Evolutionary conservation across 495 filamentous ascomycete species (phyloP).

Genomic region (Letharia lupina): DNA sequence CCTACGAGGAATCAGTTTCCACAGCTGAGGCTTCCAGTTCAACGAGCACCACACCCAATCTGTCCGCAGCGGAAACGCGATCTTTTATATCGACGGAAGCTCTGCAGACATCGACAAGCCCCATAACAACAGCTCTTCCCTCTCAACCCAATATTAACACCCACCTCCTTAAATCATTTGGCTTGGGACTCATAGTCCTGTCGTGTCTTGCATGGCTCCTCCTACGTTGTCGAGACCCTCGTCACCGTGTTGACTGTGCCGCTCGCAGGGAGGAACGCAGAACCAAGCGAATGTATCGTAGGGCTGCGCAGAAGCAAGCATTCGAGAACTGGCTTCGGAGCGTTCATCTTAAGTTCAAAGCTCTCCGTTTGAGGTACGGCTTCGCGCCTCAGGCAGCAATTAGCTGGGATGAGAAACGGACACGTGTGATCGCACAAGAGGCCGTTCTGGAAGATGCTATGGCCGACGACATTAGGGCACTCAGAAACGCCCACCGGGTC

Average conservation of each 20-base stretch:
- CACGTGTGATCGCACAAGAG: constrained; percentile 30
- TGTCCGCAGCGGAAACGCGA: constrained; percentile 12
- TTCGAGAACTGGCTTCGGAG: constrained; percentile 31
- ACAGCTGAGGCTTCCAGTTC: not conserved
- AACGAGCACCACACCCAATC: constrained; percentile 11
- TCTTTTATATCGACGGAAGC: constrained; percentile 5
- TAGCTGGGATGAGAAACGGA: constrained; percentile 24
- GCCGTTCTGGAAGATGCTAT: constrained; percentile 23
- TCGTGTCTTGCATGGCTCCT: constrained; percentile 32
- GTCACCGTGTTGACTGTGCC: constrained; percentile 32
- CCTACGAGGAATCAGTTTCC: not conserved
- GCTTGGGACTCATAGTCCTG: constrained; percentile 27
- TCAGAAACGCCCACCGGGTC: constrained; percentile 38
- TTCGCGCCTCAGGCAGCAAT: constrained; percentile 3
- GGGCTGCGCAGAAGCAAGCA: constrained; percentile 34
- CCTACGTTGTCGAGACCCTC: constrained; percentile 30
- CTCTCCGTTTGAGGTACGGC: constrained; percentile 19
- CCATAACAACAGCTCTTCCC: constrained; percentile 9
- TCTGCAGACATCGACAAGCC: constrained; percentile 9
- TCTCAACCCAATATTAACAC: constrained; percentile 16
- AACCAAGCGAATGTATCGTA: constrained; percentile 33
- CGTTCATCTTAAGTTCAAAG: constrained; percentile 1
- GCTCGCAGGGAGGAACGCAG: constrained; percentile 36
- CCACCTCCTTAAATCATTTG: constrained; percentile 22
- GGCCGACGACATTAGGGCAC: constrained; percentile 39